These are phyloP conservation scores for Ephemerocybe angulata DNA, from an alignment of 768 basidiomycete species.

Conservation along the genomic window DNA sequence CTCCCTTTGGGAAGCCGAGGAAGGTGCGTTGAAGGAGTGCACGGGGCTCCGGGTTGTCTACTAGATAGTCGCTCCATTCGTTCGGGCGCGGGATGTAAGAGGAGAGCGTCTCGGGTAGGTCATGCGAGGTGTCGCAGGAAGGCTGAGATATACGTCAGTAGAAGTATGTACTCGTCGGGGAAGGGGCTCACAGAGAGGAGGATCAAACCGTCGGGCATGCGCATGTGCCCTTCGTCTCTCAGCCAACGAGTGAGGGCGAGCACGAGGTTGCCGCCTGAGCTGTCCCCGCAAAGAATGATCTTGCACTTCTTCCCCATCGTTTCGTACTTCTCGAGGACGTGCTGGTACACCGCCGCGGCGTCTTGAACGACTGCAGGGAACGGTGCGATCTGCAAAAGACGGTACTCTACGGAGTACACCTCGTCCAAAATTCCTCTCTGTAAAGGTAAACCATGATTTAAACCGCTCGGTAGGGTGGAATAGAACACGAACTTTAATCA, in stretches of 20 bases:
- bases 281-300: conserved; percentile 51
- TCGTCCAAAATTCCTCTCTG: conserved; percentile 32
- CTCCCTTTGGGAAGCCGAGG: conserved; percentile 39
- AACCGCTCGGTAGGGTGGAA: not conserved
- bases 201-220: conserved; percentile 42
- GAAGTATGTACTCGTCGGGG: not conserved
- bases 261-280: conserved; percentile 52
- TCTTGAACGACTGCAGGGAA: conserved; percentile 54
- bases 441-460: not conserved
- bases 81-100: conserved; percentile 50
- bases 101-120: conserved; percentile 45
- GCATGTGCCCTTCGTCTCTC: conserved; percentile 45
- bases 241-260: conserved; percentile 51
- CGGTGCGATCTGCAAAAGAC: conserved; percentile 48
- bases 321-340: conserved; percentile 35
- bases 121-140: conserved; percentile 36
- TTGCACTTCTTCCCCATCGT: conserved; percentile 23
- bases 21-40: conserved; percentile 52
- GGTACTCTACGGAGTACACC: conserved; percentile 47
- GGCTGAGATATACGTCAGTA: conserved; percentile 13
- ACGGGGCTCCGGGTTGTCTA: conserved; percentile 51
- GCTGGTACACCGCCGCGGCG: conserved; percentile 49
- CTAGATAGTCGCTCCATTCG: conserved; percentile 45
- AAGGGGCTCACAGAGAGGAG: conserved; percentile 37
- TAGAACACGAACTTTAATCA: conserved; percentile 34